phyloP scores from a whole-genome alignment of 116 monocot genomes.

The Zostera marina region DNA sequence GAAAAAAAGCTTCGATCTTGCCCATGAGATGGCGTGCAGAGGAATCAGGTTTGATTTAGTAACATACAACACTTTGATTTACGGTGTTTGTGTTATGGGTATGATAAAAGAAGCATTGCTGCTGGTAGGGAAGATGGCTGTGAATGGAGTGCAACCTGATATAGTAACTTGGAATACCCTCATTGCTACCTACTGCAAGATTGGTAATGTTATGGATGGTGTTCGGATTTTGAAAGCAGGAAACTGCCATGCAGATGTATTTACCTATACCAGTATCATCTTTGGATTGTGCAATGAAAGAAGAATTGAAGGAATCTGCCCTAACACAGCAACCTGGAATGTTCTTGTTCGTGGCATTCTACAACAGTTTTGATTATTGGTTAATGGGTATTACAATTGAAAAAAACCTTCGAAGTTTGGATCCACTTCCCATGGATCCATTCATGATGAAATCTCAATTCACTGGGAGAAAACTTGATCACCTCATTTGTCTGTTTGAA shows the following conservation, averaged over 20 bases:
- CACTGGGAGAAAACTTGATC: constrained; percentile 25
- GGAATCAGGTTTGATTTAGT: constrained; percentile 26
- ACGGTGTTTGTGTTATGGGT: constrained; percentile 25
- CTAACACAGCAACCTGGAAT: constrained; percentile 64
- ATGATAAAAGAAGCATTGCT: constrained; percentile 27
- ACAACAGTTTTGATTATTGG: too few relatives aligned
- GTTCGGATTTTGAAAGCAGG: constrained; percentile 16
- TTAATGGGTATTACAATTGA: too few relatives aligned
- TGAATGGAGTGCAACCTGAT: constrained; percentile 45
- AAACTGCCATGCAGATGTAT: constrained; percentile 28
- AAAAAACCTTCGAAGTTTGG: constrained; percentile 28
- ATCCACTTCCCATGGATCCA: constrained; percentile 60
- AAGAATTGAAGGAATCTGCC: constrained; percentile 45
- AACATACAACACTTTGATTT: constrained; percentile 54
- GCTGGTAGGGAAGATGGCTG: constrained; percentile 45
- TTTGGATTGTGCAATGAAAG: constrained; percentile 35
- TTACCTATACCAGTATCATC: constrained; percentile 58
- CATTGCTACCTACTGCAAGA: constrained; percentile 54
- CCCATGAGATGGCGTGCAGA: constrained; percentile 32
- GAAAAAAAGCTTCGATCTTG: constrained; percentile 17
- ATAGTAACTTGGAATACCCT: constrained; percentile 44
- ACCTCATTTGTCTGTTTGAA: constrained; percentile 51
- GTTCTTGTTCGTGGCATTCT: neutral
- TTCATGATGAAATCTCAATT: constrained; percentile 54
- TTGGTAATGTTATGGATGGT: constrained; percentile 28